phyloP scores from a whole-genome alignment of 371 early-diverging fungal species.

The Mucor lusitanicus region DNA sequence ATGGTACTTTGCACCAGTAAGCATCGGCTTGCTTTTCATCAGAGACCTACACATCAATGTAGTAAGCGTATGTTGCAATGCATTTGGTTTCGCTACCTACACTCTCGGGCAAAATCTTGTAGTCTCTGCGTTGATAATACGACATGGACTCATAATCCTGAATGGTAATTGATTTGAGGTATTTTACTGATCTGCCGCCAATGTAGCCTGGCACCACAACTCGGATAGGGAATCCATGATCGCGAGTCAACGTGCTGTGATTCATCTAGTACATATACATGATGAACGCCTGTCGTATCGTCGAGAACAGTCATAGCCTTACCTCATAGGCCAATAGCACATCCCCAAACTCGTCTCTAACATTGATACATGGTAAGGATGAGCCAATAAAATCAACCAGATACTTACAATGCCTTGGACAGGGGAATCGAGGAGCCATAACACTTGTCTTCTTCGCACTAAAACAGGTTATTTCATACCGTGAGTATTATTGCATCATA shows the following conservation, averaged over 20 bases:
- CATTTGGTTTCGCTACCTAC: constrained; percentile 22
- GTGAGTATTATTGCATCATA: background rate
- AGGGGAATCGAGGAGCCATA: constrained; percentile 87
- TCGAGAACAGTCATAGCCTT: background rate
- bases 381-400: background rate
- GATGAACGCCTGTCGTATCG: background rate
- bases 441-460: constrained; percentile 65
- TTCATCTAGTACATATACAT: constrained; percentile 70
- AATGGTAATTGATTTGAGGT: constrained; percentile 65
- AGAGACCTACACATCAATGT: constrained; percentile 29
- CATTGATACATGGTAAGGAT: no score
- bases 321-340: constrained; percentile 79
- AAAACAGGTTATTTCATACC: background rate
- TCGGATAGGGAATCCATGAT: constrained; percentile 84
- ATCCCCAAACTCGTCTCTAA: constrained; percentile 74
- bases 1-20: constrained; percentile 54
- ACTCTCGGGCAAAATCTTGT: constrained; percentile 80
- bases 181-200: constrained; percentile 88
- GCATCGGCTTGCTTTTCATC: constrained; percentile 44
- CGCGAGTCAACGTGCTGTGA: constrained; percentile 68
- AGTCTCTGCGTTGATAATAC: constrained; percentile 82
- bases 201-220: constrained; percentile 86
- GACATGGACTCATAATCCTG: constrained; percentile 69
- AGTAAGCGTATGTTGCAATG: background rate
- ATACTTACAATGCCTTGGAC: constrained; percentile 69